These are phyloP conservation scores for Pleomassaria siparia DNA, from an alignment of 2,329 filamentous ascomycete species.

Conservation along the genomic window DNA sequence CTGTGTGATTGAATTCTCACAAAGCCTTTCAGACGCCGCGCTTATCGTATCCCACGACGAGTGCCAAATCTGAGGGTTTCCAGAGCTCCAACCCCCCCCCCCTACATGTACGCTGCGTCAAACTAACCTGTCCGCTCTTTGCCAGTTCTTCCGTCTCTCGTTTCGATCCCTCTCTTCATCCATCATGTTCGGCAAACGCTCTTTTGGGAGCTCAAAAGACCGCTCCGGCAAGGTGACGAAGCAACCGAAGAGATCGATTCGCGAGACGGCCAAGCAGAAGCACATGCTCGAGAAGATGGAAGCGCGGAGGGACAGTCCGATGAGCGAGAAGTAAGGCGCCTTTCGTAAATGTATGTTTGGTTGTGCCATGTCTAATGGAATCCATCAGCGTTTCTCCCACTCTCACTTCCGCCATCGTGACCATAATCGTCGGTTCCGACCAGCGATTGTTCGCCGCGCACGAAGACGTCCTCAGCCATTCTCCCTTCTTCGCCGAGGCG, in stretches of 20 bases:
- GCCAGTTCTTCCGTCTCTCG: conserved; percentile 54
- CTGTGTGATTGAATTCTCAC: conserved; percentile 42
- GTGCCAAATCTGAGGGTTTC: conserved; percentile 50
- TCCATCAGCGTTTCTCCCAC: conserved; percentile 44
- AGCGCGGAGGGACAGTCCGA: conserved; percentile 59
- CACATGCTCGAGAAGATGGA: conserved; percentile 73
- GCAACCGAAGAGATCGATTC: conserved; percentile 71
- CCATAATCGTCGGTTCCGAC: conserved; percentile 79
- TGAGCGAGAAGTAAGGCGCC: conserved; percentile 49
- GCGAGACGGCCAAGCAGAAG: conserved; percentile 82
- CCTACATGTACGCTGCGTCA: conserved; percentile 56
- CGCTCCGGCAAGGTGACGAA: conserved; percentile 87
- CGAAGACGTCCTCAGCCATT: conserved; percentile 85
- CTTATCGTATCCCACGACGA: conserved; percentile 35
- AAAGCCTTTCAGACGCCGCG: conserved; percentile 41
- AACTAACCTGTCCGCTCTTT: conserved; percentile 52
- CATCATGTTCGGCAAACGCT: conserved; percentile 85
- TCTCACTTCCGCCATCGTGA: conserved; percentile 75
- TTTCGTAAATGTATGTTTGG: no score
- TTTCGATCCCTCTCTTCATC: conserved; percentile 46
- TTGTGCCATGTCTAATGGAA: no score
- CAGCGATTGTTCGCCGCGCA: conserved; percentile 92
- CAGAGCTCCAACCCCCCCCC: conserved; percentile 54
- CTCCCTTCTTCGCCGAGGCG: conserved; percentile 77
- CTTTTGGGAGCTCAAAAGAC: conserved; percentile 75